Base-by-base conservation (phyloP, 2,329 filamentous ascomycete genomes). In the Sphaerulina populicola region DNA sequence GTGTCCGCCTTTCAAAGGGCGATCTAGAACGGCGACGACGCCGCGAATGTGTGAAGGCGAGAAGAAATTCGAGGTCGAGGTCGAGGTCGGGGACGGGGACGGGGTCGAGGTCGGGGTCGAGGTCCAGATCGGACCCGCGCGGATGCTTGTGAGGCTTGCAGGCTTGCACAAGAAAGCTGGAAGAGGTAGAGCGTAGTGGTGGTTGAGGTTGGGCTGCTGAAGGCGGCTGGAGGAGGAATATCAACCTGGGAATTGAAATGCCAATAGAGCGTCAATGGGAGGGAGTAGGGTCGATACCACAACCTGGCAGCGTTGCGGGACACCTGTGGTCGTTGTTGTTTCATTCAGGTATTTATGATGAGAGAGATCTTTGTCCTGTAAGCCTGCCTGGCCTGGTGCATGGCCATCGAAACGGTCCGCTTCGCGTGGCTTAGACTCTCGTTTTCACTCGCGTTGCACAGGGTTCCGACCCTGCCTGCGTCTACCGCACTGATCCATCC, bases 121-220 rank as follows among this genome's bases (percentile, higher is more conserved):
- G 45, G 18, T 15, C 21, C 21, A 33, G 35, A 44, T 46, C 54
- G 54, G 54, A 51, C 37, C 31, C 35, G 21, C 44, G 35, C 43
- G 54, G 49, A 15, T 35, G 47, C 44, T 49, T 27, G 23, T 7
- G 23, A 27, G 23, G 6, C 5, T 27, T 27, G 23, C 23, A 27
- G 23, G 6, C 5, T 27, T 27, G 23, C 23, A 27, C 23, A 27
- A 27, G 47, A 27, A 44, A 46, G 29, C 42, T 49, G 27, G 15
- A 12, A 27, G 30, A 39, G 47, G 30, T 40, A 30, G 44, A 29
- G 12, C 12, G 9, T 21, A 18, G 15, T 41, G 6, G 23, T 15
- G 4, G 21, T 6, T 45, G 36, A 30, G 4, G 21, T 6, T 45
- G 36, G 37, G 54, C 51, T 44, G 47, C 18, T 18, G 2, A 18